These are phyloP conservation scores for Ochetophila trinervis DNA, from an alignment of 306 rosid species.

Conservation along the genomic window DNA sequence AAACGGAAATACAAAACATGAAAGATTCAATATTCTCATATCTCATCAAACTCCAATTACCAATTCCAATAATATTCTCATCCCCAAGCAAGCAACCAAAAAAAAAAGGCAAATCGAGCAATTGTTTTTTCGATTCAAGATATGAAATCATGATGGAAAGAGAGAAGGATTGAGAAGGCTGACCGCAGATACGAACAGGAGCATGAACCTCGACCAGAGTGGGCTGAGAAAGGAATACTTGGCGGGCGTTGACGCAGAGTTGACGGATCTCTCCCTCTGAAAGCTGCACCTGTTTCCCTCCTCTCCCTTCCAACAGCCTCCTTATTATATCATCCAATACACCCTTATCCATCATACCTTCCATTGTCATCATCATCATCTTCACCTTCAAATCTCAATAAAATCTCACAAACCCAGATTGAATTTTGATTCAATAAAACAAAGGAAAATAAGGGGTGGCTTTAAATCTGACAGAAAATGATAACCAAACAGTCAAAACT, in stretches of 20 bases:
- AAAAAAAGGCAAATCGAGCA: neutral
- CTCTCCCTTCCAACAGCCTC: constrained; percentile 79
- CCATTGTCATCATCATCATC: constrained; percentile 77
- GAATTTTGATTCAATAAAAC: too few species aligned
- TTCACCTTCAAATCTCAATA: too few species aligned
- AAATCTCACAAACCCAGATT: too few species aligned
- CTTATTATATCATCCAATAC: constrained; percentile 76
- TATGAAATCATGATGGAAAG: neutral
- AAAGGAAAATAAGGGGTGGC: too few species aligned
- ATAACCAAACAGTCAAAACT: too few species aligned
- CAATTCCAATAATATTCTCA: neutral
- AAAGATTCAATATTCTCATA: neutral
- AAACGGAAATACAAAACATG: neutral
- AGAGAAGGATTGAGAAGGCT: constrained; percentile 14
- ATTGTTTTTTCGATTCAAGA: constrained; percentile 3
- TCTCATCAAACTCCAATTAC: neutral
- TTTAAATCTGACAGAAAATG: too few species aligned
- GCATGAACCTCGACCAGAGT: constrained; percentile 66
- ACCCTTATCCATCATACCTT: constrained; percentile 75
- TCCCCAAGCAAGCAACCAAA: neutral
- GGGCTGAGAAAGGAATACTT: constrained; percentile 88
- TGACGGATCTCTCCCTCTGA: constrained; percentile 97
- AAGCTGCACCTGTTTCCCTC: constrained; percentile 90
- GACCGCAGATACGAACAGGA: constrained; percentile 83
- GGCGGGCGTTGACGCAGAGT: constrained; percentile 91